Evolutionary conservation across 805 yeast species (phyloP).

Genomic region (Grigorovia transvaalensis): DNA sequence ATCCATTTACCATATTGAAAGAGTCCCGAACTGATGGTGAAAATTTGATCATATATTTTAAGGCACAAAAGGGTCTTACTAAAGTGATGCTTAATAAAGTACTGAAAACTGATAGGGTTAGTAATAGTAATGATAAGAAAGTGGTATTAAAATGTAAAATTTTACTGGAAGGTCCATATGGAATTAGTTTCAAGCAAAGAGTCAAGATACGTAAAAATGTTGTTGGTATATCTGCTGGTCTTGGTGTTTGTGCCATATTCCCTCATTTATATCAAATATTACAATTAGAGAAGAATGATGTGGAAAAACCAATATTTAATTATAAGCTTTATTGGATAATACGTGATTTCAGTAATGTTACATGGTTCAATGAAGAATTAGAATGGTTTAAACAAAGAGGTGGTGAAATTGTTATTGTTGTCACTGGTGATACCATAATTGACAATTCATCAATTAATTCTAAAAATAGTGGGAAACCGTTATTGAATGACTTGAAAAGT

Average conservation of each 20-base stretch:
- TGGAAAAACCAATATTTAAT: constrained; percentile 4
- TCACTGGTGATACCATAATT: background rate
- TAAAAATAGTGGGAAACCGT: background rate
- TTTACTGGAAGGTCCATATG: constrained; percentile 56
- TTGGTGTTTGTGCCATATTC: constrained; percentile 44
- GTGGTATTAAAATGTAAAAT: constrained; percentile 25
- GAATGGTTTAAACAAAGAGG: constrained; percentile 20
- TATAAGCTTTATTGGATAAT: constrained; percentile 55
- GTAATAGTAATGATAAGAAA: constrained; percentile 24
- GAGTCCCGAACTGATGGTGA: constrained; percentile 22
- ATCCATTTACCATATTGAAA: constrained; percentile 56
- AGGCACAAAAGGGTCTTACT: constrained; percentile 51
- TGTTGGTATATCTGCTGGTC: constrained; percentile 41
- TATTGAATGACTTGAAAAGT: background rate
- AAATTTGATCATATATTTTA: constrained; percentile 32
- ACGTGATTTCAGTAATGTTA: constrained; percentile 39
- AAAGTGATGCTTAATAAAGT: constrained; percentile 30
- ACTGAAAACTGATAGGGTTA: constrained; percentile 1
- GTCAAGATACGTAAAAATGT: constrained; percentile 30
- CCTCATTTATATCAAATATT: constrained; percentile 30
- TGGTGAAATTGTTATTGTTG: constrained; percentile 17
- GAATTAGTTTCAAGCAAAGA: constrained; percentile 32
- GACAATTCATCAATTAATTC: background rate
- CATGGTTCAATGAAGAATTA: constrained; percentile 40
- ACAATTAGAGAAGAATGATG: constrained; percentile 6